A percentile compares a stretch with the other conserved stretches of the same genome.
Conservation (phyloP, 345 rosid species). For the Cardamine resedifolia region DNA sequence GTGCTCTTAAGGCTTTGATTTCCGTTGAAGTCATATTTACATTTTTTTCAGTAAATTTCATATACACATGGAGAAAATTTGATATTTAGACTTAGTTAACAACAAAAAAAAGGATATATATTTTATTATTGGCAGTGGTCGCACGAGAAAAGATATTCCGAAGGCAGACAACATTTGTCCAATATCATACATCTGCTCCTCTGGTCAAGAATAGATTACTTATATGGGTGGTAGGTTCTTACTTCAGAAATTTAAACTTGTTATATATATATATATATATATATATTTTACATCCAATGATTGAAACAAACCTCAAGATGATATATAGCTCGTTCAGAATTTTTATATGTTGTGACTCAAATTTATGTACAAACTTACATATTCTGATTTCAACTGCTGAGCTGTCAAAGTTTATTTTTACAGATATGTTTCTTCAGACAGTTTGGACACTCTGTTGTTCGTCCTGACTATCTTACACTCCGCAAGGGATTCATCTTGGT, state of each 20-base stretch:
- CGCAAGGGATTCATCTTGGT: conserved; percentile 83
- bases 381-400: not conserved
- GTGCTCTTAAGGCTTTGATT: not conserved
- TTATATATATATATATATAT: not conserved
- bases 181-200: conserved; percentile 62
- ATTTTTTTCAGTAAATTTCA: not conserved
- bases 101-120: not conserved
- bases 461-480: conserved; percentile 73
- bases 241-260: not conserved
- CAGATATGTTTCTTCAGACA: conserved; percentile 87
- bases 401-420: conserved; percentile 12
- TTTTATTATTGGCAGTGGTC: conserved; percentile 47
- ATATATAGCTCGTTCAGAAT: not conserved
- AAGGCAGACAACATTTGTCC: conserved; percentile 80
- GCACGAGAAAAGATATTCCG: conserved; percentile 49
- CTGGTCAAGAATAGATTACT: conserved; percentile 55
- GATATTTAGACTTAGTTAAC: not conserved
- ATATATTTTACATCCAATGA: not conserved
- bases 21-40: not conserved
- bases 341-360: not conserved
- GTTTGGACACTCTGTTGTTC: conserved; percentile 74
- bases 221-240: conserved; percentile 73
- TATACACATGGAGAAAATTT: not conserved
- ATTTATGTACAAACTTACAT: not conserved
- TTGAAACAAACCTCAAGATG: not conserved